Conservation (phyloP, 148 eudicot species). For the Rhododendron simsii region DNA sequence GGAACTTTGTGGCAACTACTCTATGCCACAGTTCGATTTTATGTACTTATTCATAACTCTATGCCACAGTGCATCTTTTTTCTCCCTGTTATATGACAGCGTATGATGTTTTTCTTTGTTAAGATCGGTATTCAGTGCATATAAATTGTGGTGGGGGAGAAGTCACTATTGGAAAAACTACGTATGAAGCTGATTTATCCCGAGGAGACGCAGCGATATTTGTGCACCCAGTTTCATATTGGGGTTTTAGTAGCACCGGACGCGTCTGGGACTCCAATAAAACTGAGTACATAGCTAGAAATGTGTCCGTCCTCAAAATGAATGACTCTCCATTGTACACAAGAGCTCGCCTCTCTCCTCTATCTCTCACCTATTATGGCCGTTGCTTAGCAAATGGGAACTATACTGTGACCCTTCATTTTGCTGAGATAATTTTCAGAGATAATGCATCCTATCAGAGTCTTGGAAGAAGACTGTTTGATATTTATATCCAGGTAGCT, state of each 20-base stretch:
- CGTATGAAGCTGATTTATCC: conserved; percentile 41
- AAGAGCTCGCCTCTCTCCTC: conserved; percentile 54
- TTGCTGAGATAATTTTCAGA: conserved; percentile 54
- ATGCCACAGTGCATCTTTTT: too few species aligned
- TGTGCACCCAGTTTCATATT: conserved; percentile 21
- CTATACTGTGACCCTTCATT: conserved; percentile 54
- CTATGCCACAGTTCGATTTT: not conserved
- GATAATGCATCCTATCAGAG: conserved; percentile 33
- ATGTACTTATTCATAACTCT: not conserved
- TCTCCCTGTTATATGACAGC: not conserved
- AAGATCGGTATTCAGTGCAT: conserved; percentile 43
- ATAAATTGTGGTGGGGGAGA: conserved; percentile 58
- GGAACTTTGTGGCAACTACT: too few species aligned
- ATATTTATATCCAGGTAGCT: conserved; percentile 65
- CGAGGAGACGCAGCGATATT: conserved; percentile 40
- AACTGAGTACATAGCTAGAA: not conserved
- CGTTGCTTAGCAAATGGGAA: conserved; percentile 64
- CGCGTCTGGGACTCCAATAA: conserved; percentile 14
- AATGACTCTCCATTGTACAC: conserved; percentile 34
- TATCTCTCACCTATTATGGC: conserved; percentile 63
- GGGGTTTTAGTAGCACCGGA: conserved; percentile 72
- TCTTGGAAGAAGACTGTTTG: conserved; percentile 69
- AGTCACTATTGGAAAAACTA: conserved; percentile 25
- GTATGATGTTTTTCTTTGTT: conserved; percentile 10
- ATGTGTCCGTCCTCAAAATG: not conserved